These are phyloP conservation scores for Cucurbita maxima DNA, from an alignment of 306 rosid genomes.

Conservation along the genomic window DNA sequence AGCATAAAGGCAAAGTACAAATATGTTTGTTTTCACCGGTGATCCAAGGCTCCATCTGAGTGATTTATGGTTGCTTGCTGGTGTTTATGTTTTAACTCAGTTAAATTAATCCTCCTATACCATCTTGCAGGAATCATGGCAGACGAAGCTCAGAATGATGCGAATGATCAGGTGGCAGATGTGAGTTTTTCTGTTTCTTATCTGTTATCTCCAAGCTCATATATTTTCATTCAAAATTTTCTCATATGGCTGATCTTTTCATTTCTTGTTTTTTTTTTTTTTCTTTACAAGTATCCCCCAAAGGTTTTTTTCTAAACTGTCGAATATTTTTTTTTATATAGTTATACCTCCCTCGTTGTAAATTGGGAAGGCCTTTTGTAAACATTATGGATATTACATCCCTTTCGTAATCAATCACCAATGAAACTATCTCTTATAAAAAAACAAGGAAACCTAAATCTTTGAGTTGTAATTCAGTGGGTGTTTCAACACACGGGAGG, in stretches of 20 bases:
- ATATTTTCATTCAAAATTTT: background rate
- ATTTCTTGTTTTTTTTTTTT: background rate
- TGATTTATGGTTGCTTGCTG: background rate
- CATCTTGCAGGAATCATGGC: constrained; percentile 43
- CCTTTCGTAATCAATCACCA: too few relatives aligned
- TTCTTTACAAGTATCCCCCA: background rate
- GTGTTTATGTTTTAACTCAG: background rate
- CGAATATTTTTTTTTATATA: too few relatives aligned
- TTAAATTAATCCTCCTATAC: background rate
- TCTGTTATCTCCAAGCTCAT: background rate
- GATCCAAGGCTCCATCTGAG: background rate
- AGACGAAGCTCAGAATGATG: constrained; percentile 36
- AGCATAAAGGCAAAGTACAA: background rate
- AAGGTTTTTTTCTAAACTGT: background rate
- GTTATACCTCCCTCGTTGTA: too few relatives aligned
- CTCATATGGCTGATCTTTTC: background rate
- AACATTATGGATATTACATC: too few relatives aligned
- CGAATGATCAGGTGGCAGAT: constrained; percentile 51
- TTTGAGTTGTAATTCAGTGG: background rate
- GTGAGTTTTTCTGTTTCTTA: constrained; percentile 18
- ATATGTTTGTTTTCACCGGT: background rate
- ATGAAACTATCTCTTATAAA: too few relatives aligned
- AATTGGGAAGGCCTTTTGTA: too few relatives aligned
- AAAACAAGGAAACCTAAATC: background rate
- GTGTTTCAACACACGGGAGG: background rate